Evolutionary conservation across 495 filamentous ascomycete genomes (phyloP), one percentile per base, ranked within the genome.

Genomic region (Podospora australis): DNA sequence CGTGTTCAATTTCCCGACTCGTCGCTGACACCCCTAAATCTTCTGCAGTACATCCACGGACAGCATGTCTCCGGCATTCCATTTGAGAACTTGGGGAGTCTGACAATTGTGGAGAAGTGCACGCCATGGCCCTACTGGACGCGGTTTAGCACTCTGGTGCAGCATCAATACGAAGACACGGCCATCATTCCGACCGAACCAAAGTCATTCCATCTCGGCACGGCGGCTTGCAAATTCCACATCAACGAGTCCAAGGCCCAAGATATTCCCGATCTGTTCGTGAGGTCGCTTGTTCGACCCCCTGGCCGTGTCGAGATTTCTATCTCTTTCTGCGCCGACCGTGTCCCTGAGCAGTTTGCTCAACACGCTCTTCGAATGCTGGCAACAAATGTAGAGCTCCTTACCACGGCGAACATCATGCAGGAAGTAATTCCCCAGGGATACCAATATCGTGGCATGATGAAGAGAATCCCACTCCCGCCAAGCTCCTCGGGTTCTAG

Each of bases 121-220:
- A 75, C 71, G 10, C 46, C 65, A 1, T 75, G 71, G 71, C 69
- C 70, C 3, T 70, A 72, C 20, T 75, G 71, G 71, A 69, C 68
- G 4, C 70, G 69, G 1, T 71, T 75, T 53, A 71, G 69, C 54
- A 67, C 63, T 0, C 48, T 72, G 9, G 63, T 75, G 3, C 68
- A 68, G 36, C 71, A 73, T 39, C 67, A 65, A 48, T 58, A 54
- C 52, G 63, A 70, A 34, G 64, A 70, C 41, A 58, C 57, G 2
- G 56, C 58, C 19, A 61, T 67, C 44, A 52, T 39, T 42, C 56
- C 64, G 1, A 24, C 48, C 5, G 65, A 65, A 42, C 51, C 58
- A 16, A 64, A 66, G 50, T 48, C 57, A 2, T 73, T 74, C 44
- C 59, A 63, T 41, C 62, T 74, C 17, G 71, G 70, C 25, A 39